Conservation (phyloP, 2,329 filamentous ascomycete species). For the Colletotrichum gigasporum region DNA sequence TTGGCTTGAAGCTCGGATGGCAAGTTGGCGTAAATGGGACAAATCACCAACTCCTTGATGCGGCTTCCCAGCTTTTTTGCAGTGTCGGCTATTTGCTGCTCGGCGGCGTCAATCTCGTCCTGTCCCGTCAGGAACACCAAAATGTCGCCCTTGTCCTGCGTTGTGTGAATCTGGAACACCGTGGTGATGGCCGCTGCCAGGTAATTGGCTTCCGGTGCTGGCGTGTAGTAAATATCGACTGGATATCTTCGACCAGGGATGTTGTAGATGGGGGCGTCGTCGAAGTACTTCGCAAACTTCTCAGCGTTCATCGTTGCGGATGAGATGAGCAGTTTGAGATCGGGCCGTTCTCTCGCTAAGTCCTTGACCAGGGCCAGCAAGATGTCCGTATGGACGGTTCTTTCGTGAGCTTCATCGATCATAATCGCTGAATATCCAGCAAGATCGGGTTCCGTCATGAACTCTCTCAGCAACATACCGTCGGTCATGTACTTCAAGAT, state of each 20-base stretch:
- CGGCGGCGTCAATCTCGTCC: slow-evolving; percentile 92
- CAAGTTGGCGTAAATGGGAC: slow-evolving; percentile 93
- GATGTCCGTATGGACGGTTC: slow-evolving; percentile 91
- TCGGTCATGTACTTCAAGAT: slow-evolving; percentile 97
- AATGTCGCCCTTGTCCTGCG: slow-evolving; percentile 86
- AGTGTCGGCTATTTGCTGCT: slow-evolving; percentile 85
- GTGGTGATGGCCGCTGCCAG: slow-evolving; percentile 91
- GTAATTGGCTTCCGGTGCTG: slow-evolving; percentile 93
- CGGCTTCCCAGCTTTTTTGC: slow-evolving; percentile 86
- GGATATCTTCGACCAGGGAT: slow-evolving; percentile 90
- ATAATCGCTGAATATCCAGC: slow-evolving; percentile 87
- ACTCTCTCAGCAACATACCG: slow-evolving; percentile 90
- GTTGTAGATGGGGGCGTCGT: slow-evolving; percentile 92
- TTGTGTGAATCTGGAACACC: slow-evolving; percentile 93
- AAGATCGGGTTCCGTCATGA: slow-evolving; percentile 88
- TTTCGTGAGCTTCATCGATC: slow-evolving; percentile 97
- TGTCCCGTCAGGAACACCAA: slow-evolving; percentile 95
- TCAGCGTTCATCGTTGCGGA: slow-evolving; percentile 95
- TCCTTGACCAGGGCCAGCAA: slow-evolving; percentile 90
- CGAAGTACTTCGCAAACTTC: slow-evolving; percentile 92
- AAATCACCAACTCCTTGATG: slow-evolving; percentile 87
- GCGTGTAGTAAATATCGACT: slow-evolving; percentile 91
- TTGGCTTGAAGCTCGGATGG: slow-evolving; percentile 90
- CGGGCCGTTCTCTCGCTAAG: slow-evolving; percentile 81
- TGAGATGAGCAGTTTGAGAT: slow-evolving; percentile 90